Conservation (phyloP, 2,329 filamentous ascomycete species). For the Westerdykella sp. region DNA sequence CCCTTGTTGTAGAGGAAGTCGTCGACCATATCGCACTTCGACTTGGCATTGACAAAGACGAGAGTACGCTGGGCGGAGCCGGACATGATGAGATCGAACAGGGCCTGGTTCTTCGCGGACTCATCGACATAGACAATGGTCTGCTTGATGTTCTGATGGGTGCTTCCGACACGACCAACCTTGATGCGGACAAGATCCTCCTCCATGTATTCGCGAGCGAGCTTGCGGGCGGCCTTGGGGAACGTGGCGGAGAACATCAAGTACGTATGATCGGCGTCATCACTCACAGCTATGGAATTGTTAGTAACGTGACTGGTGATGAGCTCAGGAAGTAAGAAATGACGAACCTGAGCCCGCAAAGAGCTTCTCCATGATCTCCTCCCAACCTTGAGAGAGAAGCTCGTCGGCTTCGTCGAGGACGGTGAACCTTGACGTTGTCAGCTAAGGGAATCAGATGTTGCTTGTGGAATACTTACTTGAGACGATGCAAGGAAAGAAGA, state of each 20-base stretch:
- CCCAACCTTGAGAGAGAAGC: constrained; percentile 76
- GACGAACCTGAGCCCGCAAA: constrained; percentile 72
- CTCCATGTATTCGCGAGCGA: constrained; percentile 71
- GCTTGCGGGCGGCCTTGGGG: constrained; percentile 66
- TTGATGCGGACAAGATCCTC: constrained; percentile 71
- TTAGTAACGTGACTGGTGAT: neutral
- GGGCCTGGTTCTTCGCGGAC: constrained; percentile 59
- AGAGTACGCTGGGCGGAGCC: constrained; percentile 71
- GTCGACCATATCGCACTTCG: constrained; percentile 73
- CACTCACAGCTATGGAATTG: constrained; percentile 58
- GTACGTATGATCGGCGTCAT: constrained; percentile 61
- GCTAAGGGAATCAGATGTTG: neutral
- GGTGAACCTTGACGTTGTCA: constrained; percentile 44
- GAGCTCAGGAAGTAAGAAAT: neutral
- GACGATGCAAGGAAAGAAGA: constrained; percentile 64
- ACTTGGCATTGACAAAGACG: constrained; percentile 82
- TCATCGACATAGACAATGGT: constrained; percentile 61
- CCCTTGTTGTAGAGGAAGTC: constrained; percentile 77
- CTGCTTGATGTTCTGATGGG: constrained; percentile 78
- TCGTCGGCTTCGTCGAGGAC: constrained; percentile 95
- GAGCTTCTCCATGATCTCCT: constrained; percentile 66
- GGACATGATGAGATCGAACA: constrained; percentile 66
- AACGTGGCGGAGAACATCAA: constrained; percentile 96
- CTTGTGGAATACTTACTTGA: constrained; percentile 55
- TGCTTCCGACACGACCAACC: constrained; percentile 79